Evolutionary conservation across 805 yeast species (phyloP).

Genomic region (Kluyveromyces lactis): DNA sequence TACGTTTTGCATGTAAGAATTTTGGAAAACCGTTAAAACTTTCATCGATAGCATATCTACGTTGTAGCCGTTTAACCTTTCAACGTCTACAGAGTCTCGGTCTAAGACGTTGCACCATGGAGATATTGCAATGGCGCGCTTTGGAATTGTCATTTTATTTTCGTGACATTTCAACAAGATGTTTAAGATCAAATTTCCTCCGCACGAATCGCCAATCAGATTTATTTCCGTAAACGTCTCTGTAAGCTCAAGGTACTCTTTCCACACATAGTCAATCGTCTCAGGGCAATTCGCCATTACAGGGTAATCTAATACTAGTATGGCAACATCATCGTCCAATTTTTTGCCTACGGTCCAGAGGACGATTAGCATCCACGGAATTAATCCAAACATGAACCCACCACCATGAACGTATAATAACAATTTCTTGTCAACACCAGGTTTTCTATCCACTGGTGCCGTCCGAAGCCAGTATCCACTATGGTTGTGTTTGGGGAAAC

Average conservation of each 20-base stretch:
- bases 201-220: slow-evolving; percentile 24
- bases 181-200: slow-evolving; percentile 17
- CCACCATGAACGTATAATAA: slow-evolving; percentile 21
- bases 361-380: slow-evolving; percentile 8
- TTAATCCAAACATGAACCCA: slow-evolving; percentile 17
- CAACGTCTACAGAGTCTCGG: not conserved
- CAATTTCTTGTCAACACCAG: not conserved
- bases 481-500: not conserved
- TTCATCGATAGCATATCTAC: not conserved
- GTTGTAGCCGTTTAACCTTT: not conserved
- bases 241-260: slow-evolving; percentile 4
- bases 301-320: slow-evolving; percentile 13
- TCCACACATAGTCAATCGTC: not conserved
- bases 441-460: not conserved
- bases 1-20: not conserved
- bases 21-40: not conserved
- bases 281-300: slow-evolving; percentile 1
- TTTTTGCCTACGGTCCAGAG: slow-evolving; percentile 7
- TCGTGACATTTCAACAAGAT: slow-evolving; percentile 10
- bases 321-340: slow-evolving; percentile 10
- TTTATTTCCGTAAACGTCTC: not conserved
- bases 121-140: slow-evolving; percentile 16
- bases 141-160: slow-evolving; percentile 9
- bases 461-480: not conserved
- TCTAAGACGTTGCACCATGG: slow-evolving; percentile 22